These are phyloP conservation scores for Parachaetomium inaequale DNA, from an alignment of 495 filamentous ascomycete species.

Conservation along the genomic window DNA sequence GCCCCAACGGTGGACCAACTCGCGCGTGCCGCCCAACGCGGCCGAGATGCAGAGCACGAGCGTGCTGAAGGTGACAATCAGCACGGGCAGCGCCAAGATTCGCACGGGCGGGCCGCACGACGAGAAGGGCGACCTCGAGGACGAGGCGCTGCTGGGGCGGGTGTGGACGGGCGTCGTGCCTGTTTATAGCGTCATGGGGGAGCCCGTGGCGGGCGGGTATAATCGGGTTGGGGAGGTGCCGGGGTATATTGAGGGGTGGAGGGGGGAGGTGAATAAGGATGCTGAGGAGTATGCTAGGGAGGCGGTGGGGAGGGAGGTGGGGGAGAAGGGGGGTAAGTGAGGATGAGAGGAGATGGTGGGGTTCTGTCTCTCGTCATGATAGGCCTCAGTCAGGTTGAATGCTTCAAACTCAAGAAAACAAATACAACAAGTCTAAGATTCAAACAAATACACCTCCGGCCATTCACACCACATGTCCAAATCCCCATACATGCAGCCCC, in stretches of 20 bases:
- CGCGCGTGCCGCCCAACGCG: constrained; percentile 66
- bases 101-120: constrained; percentile 66
- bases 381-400: too few relatives aligned
- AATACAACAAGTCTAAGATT: neutral
- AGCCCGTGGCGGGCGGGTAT: constrained; percentile 62
- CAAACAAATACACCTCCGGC: neutral
- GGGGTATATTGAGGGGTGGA: constrained; percentile 58
- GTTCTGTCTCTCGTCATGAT: too few relatives aligned
- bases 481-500: too few relatives aligned
- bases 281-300: constrained; percentile 51
- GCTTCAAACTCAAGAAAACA: too few relatives aligned
- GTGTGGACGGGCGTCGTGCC: constrained; percentile 89
- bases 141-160: constrained; percentile 54
- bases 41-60: constrained; percentile 76
- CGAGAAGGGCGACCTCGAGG: constrained; percentile 62
- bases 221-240: constrained; percentile 61
- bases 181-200: constrained; percentile 60
- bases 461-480: neutral
- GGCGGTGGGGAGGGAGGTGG: constrained; percentile 37
- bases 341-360: neutral
- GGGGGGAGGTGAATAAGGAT: constrained; percentile 52
- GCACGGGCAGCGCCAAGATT: constrained; percentile 75
- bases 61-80: constrained; percentile 66
- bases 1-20: constrained; percentile 62
- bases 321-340: constrained; percentile 27